Evolutionary conservation across 1,284 basidiomycete genomes (phyloP).

Genomic region (Coniferiporia sulphurascens): DNA sequence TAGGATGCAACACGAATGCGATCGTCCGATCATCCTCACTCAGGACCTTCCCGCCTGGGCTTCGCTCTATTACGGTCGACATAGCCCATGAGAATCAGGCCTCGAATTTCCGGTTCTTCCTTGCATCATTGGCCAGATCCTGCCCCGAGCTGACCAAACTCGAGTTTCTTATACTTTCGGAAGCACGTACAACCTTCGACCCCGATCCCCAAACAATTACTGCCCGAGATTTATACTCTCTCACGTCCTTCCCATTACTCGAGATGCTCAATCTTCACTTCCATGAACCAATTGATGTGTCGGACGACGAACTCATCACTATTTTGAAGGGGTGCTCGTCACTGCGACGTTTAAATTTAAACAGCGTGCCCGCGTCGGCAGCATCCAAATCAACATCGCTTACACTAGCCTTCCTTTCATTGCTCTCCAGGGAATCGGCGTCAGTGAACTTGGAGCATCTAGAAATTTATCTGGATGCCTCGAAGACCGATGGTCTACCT

Average conservation of each 20-base stretch:
- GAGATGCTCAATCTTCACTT: not conserved
- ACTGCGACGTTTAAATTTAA: no score
- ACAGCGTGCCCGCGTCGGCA: not conserved
- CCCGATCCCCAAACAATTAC: not conserved
- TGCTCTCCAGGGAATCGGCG: not conserved
- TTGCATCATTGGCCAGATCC: no score
- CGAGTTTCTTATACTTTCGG: no score
- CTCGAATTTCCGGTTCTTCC: no score
- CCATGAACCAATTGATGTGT: not conserved
- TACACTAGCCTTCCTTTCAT: not conserved
- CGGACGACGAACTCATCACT: not conserved
- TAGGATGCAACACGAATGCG: no score
- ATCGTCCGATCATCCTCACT: no score
- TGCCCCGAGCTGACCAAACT: no score
- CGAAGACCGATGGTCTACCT: not conserved
- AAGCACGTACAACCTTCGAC: no score
- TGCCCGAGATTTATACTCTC: not conserved
- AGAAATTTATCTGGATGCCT: not conserved
- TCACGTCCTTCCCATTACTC: not conserved
- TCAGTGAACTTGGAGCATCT: slow-evolving; percentile 4
- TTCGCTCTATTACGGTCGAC: no score
- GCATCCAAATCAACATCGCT: not conserved
- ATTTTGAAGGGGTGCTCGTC: no score
- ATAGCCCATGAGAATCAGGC: no score
- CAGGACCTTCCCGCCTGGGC: no score